phyloP scores from a whole-genome alignment of 2,329 filamentous ascomycete species.

The Hypoxylon sp. region DNA sequence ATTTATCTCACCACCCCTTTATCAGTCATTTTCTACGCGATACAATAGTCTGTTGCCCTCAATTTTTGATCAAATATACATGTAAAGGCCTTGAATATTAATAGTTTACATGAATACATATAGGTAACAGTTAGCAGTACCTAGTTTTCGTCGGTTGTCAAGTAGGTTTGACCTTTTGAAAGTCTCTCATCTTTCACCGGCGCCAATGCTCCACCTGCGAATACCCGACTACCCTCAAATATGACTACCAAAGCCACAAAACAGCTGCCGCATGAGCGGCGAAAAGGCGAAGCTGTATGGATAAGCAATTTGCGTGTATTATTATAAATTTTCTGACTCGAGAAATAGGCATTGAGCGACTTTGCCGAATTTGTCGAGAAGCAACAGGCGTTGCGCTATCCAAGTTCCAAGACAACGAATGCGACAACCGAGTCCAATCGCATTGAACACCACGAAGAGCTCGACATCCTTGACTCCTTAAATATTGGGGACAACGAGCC shows the following conservation, averaged over 20 bases:
- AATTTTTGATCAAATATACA: too few species aligned
- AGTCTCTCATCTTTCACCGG: constrained; percentile 9
- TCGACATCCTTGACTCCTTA: constrained; percentile 88
- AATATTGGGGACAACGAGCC: constrained; percentile 79
- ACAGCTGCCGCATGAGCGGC: constrained; percentile 79
- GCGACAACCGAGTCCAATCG: constrained; percentile 65
- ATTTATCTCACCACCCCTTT: neutral
- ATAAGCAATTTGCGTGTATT: constrained; percentile 9
- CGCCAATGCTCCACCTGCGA: constrained; percentile 30
- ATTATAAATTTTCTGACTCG: constrained; percentile 13
- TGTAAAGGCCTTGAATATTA: too few species aligned
- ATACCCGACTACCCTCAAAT: constrained; percentile 46
- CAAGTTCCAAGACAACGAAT: constrained; percentile 56
- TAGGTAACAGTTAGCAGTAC: neutral
- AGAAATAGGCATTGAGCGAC: constrained; percentile 82
- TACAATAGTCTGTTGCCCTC: too few species aligned
- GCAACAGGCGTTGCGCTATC: constrained; percentile 83
- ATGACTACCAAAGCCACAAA: constrained; percentile 72
- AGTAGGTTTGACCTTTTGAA: too few species aligned
- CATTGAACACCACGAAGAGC: constrained; percentile 90
- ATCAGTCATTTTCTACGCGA: too few species aligned
- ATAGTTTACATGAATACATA: neutral
- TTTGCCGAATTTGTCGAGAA: constrained; percentile 98
- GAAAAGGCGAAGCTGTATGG: constrained; percentile 86
- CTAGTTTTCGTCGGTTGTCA: too few species aligned